Percentiles rank a stretch among this genome's conserved stretches.
phyloP scores from a whole-genome alignment of 805 yeast genomes.

The Cyberlindnera nakhonratchasimensis region DNA sequence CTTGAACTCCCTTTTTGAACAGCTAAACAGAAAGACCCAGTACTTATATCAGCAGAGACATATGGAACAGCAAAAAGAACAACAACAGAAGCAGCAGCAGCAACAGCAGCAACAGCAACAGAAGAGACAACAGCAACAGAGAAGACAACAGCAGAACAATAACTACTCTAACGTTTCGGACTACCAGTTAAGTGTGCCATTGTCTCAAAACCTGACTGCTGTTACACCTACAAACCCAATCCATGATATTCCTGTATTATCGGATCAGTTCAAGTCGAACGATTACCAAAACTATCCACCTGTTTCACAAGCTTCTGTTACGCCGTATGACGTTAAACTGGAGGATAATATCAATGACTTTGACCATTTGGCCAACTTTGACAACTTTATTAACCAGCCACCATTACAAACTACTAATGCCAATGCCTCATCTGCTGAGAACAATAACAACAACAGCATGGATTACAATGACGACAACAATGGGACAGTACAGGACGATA shows the following conservation, averaged over 20 bases:
- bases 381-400: conserved; percentile 28
- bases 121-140: conserved; percentile 6
- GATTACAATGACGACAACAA: not conserved
- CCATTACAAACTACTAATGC: not conserved
- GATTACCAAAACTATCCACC: conserved; percentile 7
- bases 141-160: conserved; percentile 1
- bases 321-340: conserved; percentile 19
- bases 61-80: conserved; percentile 14
- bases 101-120: conserved; percentile 17
- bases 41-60: conserved; percentile 33
- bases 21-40: conserved; percentile 70
- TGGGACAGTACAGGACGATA: conserved; percentile 1
- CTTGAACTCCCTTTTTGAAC: conserved; percentile 75
- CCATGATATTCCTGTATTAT: not conserved
- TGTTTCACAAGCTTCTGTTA: conserved; percentile 8
- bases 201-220: conserved; percentile 27
- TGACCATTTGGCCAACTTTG: conserved; percentile 30
- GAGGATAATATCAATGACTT: conserved; percentile 25
- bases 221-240: conserved; percentile 4
- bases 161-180: not conserved
- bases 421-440: not conserved
- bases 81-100: conserved; percentile 8
- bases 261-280: not conserved
- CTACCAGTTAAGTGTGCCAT: conserved; percentile 21
- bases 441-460: not conserved